phyloP scores from a whole-genome alignment of 1,284 basidiomycete species.

The Ganoderma leucocontextum region DNA sequence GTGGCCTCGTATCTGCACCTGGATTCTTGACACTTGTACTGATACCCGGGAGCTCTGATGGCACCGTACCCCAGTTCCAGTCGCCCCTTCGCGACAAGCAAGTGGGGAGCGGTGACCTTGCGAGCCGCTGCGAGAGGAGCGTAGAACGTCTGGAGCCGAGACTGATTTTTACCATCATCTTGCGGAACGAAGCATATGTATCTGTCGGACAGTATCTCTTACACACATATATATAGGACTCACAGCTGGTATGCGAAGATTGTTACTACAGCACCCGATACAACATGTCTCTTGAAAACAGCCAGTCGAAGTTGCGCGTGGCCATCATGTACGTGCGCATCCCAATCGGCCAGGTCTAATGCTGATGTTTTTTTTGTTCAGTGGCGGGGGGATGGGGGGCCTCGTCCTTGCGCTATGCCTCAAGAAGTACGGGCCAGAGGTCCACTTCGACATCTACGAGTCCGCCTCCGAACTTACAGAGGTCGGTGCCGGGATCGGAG shows the following conservation, averaged over 20 bases:
- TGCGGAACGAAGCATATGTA: no score
- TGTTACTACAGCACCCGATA: background rate
- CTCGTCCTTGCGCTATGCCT: slow-evolving; percentile 46
- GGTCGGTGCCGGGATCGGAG: slow-evolving; percentile 50
- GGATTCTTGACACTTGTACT: no score
- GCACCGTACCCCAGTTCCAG: no score
- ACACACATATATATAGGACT: background rate
- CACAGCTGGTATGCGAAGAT: no score
- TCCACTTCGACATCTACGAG: slow-evolving; percentile 53
- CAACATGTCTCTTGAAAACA: background rate
- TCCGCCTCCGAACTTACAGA: slow-evolving; percentile 46
- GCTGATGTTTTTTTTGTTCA: slow-evolving; percentile 18
- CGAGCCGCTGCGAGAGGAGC: no score
- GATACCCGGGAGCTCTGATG: no score
- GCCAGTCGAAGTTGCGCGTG: background rate
- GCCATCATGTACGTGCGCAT: slow-evolving; percentile 9
- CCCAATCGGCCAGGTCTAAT: background rate
- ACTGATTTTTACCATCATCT: no score
- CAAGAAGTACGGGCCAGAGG: slow-evolving; percentile 42
- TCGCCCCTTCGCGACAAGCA: no score
- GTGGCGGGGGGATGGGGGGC: slow-evolving; percentile 50
- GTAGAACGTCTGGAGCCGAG: no score
- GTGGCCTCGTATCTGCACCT: no score
- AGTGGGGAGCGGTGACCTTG: no score
- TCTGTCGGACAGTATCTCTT: background rate